Base-by-base conservation (phyloP, 2,329 filamentous ascomycete genomes). In the Neurospora sp. region DNA sequence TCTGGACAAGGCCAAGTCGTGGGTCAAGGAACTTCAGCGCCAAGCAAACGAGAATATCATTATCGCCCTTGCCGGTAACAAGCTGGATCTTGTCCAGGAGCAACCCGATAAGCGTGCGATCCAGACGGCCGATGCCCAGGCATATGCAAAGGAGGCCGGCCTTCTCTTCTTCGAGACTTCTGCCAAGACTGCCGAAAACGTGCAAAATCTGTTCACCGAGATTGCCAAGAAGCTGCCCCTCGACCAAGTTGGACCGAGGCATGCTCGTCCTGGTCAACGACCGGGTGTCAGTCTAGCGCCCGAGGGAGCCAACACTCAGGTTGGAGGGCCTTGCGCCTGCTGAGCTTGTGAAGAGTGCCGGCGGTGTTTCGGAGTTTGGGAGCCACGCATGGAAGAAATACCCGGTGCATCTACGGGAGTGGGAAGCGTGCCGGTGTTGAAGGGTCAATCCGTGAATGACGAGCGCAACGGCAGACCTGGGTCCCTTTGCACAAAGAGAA, bases 41-140 rank as follows among this genome's bases (percentile, higher is more conserved):
- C 96, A 99, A 83, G 96, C 96, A 73, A 99, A 98, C 84, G 96
- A 99, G 83, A 98, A 98, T 83, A 99, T 99, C 81, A 94, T 99
- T 81, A 99, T 99, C 78, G 96, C 96, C 66, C 89, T 99, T 62
- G 96, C 95, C 68, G 96, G 96, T 73, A 99, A 99, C 87, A 98
- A 99, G 84, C 86, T 97, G 78, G 96, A 99, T 86, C 85, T 99
- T 76, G 96, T 97, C 73, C 94, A 90, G 73, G 94, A 97, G 78
- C 92, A 93, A 79, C 95, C 95, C 67, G 95, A 97, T 80, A 98
- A 98, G 88, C 91, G 96, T 78, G 96, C 94, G 58, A 96, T 99
- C 72, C 80, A 90, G 72, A 91, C 92, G 28, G 91, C 91, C 75
- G 96, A 99, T 76, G 96, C 96, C 74, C 93, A 97, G 82, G 93